Percentiles rank a stretch among this genome's conserved stretches.
These are phyloP conservation scores for Aspergillus japonicus DNA, from an alignment of 2,329 filamentous ascomycete species.

Conservation along the genomic window DNA sequence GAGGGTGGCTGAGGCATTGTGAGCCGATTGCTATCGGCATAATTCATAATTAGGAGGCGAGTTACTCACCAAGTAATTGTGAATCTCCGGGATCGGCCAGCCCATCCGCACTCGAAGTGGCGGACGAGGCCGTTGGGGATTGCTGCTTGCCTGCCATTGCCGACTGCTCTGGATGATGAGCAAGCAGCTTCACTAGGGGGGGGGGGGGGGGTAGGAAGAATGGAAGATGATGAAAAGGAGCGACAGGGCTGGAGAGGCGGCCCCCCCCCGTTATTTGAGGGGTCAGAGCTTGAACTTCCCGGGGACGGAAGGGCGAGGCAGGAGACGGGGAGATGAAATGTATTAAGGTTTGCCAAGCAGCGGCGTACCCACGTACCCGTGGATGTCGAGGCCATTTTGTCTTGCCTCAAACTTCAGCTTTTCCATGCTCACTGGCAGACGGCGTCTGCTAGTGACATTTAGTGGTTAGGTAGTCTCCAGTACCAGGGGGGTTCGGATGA, in stretches of 20 bases:
- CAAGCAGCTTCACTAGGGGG: not conserved
- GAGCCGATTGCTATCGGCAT: not conserved
- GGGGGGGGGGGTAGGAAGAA: not conserved
- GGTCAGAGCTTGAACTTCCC: not conserved
- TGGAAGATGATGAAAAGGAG: not conserved
- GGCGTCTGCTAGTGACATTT: not conserved
- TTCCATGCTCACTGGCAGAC: not conserved
- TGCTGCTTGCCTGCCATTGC: slow-evolving; percentile 7
- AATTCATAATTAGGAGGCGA: not conserved
- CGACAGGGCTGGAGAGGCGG: not conserved
- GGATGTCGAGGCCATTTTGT: not conserved
- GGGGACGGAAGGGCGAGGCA: not conserved
- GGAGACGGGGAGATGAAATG: not conserved
- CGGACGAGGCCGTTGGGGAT: slow-evolving; percentile 10
- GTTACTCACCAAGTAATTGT: slow-evolving; percentile 26
- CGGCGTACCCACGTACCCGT: not conserved
- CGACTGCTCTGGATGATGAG: not conserved
- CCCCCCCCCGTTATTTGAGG: not conserved
- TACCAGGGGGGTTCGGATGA: too few species aligned
- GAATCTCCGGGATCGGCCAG: slow-evolving; percentile 23
- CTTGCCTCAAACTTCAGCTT: not conserved
- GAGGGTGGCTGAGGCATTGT: slow-evolving; percentile 29
- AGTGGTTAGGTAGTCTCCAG: not conserved
- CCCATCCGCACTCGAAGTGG: slow-evolving; percentile 9
- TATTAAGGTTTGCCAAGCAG: not conserved